Base-by-base conservation (phyloP, 192 early-diverging fungal genomes). In the Coemansia sp. region DNA sequence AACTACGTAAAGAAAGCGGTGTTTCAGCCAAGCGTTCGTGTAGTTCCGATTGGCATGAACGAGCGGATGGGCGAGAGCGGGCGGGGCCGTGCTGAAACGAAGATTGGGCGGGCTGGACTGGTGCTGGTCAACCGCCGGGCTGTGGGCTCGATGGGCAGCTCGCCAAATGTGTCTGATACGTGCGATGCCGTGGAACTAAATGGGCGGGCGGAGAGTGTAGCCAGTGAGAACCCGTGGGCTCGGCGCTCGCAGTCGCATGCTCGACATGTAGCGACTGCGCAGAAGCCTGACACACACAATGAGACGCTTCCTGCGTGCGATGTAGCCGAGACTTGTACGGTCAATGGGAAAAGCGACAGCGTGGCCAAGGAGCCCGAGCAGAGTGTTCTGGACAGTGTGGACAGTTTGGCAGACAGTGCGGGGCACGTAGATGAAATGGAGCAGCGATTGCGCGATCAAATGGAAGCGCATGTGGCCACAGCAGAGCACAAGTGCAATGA, bases 1-100 rank as follows among this genome's bases (percentile, higher is more conserved):
- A 61, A 61, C 49, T 38, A 38, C 35, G 50, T 60, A 0, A 73
- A 63, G 14, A 79, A 79, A 52, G 21, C 63, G 1, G 70, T 79
- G 8, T 79, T 79, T 9, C 66, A 62, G 12, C 76, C 76, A 3
- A 63, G 70, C 25, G 76, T 79, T 9, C 76, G 70, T 8, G 70
- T 71, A 24, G 56, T 60, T 21, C 70, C 76, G 2, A 22, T 72
- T 35, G 61, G 69, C 11, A n/a, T 15, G 37, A 32, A 63, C 25
- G 61, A 45, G 51, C 61, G 51, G 19, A 38, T 21, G 50, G 38
- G 56, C 5, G 37, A 39, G 29, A 32, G 35, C 3, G 35, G 61
- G 22, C 21, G 19, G 6, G n/a, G 39, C 51, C 52, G 5, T 32
- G 49, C 41, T 10, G 62, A 56, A 29, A 48, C 23, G 19, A 45